Percentiles rank a stretch among this genome's conserved stretches.
Evolutionary conservation across 2,329 filamentous ascomycete genomes (phyloP).

Genomic region (Calonectria crousiana): DNA sequence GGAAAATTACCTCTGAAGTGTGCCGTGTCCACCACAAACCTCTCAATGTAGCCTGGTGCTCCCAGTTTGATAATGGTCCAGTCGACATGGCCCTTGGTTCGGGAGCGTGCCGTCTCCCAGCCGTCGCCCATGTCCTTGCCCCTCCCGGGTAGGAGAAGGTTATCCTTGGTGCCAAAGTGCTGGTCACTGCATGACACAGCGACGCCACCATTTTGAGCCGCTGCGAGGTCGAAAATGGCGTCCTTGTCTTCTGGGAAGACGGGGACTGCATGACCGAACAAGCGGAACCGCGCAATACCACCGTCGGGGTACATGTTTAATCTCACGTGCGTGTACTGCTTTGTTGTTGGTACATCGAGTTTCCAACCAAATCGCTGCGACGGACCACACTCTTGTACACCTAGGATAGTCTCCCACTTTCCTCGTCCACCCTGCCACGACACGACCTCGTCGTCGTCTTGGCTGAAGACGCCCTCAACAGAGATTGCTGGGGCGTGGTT

Average conservation of each 20-base stretch:
- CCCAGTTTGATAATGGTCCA: constrained; percentile 85
- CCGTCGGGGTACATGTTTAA: constrained; percentile 90
- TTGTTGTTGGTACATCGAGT: constrained; percentile 67
- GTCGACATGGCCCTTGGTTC: constrained; percentile 79
- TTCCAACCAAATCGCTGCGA: constrained; percentile 81
- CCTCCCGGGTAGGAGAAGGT: constrained; percentile 81
- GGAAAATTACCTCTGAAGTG: constrained; percentile 89
- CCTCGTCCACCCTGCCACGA: constrained; percentile 70
- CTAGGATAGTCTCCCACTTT: constrained; percentile 79
- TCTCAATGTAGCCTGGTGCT: constrained; percentile 72
- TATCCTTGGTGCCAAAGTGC: constrained; percentile 86
- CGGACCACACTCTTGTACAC: constrained; percentile 78
- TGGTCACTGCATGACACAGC: constrained; percentile 83
- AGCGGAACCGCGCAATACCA: constrained; percentile 83
- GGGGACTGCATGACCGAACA: constrained; percentile 81
- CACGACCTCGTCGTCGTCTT: constrained; percentile 72
- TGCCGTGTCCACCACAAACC: constrained; percentile 81
- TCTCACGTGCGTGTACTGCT: constrained; percentile 82
- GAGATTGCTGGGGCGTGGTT: constrained; percentile 86
- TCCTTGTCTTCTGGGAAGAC: constrained; percentile 77
- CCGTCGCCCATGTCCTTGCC: constrained; percentile 90
- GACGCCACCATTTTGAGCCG: constrained; percentile 82
- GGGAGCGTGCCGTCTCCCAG: constrained; percentile 85
- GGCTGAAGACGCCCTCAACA: constrained; percentile 80
- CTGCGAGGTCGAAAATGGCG: constrained; percentile 80